phyloP scores from a whole-genome alignment of 2,329 filamentous ascomycete genomes.

The Myriosclerotinia scirpicola region DNA sequence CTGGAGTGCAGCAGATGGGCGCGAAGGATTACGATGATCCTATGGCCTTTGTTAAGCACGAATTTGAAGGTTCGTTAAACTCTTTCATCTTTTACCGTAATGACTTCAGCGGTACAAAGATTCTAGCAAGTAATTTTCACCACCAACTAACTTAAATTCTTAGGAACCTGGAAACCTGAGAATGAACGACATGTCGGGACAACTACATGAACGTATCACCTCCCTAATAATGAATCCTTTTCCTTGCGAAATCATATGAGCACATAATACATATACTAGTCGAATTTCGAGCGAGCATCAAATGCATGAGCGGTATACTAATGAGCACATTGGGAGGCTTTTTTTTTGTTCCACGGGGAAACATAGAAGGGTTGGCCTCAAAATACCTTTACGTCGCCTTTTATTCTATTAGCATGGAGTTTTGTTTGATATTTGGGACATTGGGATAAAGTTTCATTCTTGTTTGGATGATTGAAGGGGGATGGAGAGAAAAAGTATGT shows the following conservation, averaged over 20 bases:
- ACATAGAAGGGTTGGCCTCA: conserved; percentile 11
- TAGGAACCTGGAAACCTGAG: conserved; percentile 76
- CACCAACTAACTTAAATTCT: conserved; percentile 17
- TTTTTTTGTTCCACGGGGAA: conserved; percentile 10
- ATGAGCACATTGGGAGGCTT: conserved; percentile 17
- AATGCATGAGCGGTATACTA: conserved; percentile 23
- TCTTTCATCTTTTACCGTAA: not conserved
- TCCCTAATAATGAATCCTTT: not conserved
- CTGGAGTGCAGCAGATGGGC: conserved; percentile 90
- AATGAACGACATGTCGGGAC: conserved; percentile 66
- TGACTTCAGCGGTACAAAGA: not conserved
- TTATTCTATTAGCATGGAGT: conserved; percentile 22
- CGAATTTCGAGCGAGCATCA: conserved; percentile 22
- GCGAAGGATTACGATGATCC: conserved; percentile 85
- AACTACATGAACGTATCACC: not conserved
- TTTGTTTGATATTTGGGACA: conserved; percentile 10
- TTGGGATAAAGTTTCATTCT: conserved; percentile 12
- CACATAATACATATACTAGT: conserved; percentile 9
- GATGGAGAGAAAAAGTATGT: not conserved
- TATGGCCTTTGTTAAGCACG: conserved; percentile 96
- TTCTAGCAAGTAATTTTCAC: not conserved
- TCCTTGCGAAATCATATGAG: conserved; percentile 10
- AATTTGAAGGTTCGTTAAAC: conserved; percentile 78
- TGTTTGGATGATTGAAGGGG: conserved; percentile 10
- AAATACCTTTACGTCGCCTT: conserved; percentile 9